A percentile compares a stretch with the other conserved stretches of the same genome.
Evolutionary conservation across 345 rosid species (phyloP).

Genomic region (Eucalyptus cloeziana): DNA sequence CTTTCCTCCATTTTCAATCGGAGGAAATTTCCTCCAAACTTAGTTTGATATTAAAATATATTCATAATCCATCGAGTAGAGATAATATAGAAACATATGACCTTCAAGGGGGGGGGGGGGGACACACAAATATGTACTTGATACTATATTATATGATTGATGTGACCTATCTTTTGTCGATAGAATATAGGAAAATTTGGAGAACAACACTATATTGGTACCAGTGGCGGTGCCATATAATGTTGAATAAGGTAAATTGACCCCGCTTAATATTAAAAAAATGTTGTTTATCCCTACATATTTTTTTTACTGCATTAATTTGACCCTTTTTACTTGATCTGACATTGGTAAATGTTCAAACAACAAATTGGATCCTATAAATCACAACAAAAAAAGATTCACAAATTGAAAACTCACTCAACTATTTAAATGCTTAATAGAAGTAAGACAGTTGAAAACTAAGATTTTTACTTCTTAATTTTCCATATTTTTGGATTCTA

Average conservation of each 20-base stretch:
- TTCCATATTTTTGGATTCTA: neutral
- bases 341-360: neutral
- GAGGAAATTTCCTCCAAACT: neutral
- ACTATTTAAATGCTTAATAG: neutral
- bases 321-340: neutral
- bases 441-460: neutral
- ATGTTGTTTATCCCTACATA: neutral
- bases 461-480: neutral
- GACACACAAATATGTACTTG: neutral
- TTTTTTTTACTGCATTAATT: neutral
- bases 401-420: neutral
- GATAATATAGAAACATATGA: neutral
- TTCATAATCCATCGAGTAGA: neutral
- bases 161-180: neutral
- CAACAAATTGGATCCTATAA: neutral
- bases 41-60: neutral
- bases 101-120: neutral
- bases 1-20: neutral
- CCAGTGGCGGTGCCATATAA: neutral
- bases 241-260: neutral
- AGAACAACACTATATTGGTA: neutral
- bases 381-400: neutral
- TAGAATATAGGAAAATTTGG: neutral
- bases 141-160: neutral
- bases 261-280: neutral